Evolutionary conservation across 495 filamentous ascomycete genomes (phyloP).

Genomic region (Lophiostoma macrostomum): DNA sequence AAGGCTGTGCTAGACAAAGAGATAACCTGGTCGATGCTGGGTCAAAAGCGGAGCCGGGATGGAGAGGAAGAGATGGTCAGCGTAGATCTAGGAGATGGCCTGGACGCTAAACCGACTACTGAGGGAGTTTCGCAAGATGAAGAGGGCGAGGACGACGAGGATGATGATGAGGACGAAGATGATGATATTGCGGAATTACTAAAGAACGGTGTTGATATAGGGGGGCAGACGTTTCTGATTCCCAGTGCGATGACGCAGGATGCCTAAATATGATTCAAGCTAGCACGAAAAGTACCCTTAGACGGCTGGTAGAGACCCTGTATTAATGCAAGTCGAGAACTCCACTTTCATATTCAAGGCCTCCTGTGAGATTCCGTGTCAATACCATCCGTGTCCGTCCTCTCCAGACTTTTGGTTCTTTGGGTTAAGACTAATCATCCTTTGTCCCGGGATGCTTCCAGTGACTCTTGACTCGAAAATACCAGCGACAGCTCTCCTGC

Average conservation of each 20-base stretch:
- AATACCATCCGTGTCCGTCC: slow-evolving; percentile 52
- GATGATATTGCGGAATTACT: not conserved
- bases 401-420: slow-evolving; percentile 48
- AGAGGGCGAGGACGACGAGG: slow-evolving; percentile 8
- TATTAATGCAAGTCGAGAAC: too few relatives aligned
- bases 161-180: slow-evolving; percentile 8
- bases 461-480: slow-evolving; percentile 56
- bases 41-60: slow-evolving; percentile 7
- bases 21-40: slow-evolving; percentile 20
- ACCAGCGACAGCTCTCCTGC: slow-evolving; percentile 52
- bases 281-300: too few relatives aligned
- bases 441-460: slow-evolving; percentile 54
- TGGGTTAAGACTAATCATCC: slow-evolving; percentile 56
- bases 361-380: too few relatives aligned
- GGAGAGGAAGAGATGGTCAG: slow-evolving; percentile 12
- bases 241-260: too few relatives aligned
- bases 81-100: slow-evolving; percentile 15
- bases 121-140: not conserved
- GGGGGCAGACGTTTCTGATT: slow-evolving; percentile 1
- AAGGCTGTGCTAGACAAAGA: slow-evolving; percentile 13
- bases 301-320: too few relatives aligned
- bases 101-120: not conserved
- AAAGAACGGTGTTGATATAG: slow-evolving; percentile 1
- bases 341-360: too few relatives aligned
- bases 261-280: too few relatives aligned